Percentiles rank a stretch among this genome's conserved stretches.
phyloP scores from a whole-genome alignment of 306 rosid species.

The Trifolium pratense region DNA sequence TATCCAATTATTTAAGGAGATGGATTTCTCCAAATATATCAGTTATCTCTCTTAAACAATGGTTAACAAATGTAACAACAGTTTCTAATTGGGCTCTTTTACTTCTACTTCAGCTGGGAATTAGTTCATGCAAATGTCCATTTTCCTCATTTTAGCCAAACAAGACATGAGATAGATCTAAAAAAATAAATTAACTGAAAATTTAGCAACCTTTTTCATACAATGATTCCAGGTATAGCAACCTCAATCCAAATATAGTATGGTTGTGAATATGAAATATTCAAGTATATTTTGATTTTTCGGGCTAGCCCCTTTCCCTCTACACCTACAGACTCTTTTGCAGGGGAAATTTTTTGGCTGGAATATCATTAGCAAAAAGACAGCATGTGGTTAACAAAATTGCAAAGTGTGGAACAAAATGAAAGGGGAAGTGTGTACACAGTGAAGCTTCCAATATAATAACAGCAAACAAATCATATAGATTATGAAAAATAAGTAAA shows the following conservation, averaged over 20 bases:
- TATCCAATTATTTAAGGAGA: conserved; percentile 20
- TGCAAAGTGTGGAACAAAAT: not conserved
- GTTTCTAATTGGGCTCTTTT: conserved; percentile 19
- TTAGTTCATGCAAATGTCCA: conserved; percentile 18
- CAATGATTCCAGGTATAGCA: too few relatives aligned
- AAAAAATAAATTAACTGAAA: not conserved
- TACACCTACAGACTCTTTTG: too few relatives aligned
- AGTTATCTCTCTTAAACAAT: conserved; percentile 1
- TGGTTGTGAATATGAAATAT: not conserved
- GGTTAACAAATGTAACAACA: conserved; percentile 28
- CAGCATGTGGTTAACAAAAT: not conserved
- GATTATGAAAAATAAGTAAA: not conserved
- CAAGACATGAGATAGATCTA: not conserved
- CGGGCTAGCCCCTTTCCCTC: too few relatives aligned
- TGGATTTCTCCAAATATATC: conserved; percentile 4
- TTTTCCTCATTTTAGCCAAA: conserved; percentile 24
- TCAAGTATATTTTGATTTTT: not conserved
- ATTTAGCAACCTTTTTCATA: conserved; percentile 53
- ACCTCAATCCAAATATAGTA: too few relatives aligned
- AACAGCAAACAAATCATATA: conserved; percentile 1
- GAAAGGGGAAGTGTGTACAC: not conserved
- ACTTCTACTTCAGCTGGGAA: conserved; percentile 12
- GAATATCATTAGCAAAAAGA: too few relatives aligned
- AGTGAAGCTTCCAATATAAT: not conserved
- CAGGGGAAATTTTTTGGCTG: too few relatives aligned